Base-by-base conservation (phyloP, 768 basidiomycete genomes). In the Udeniomyces megalosporus region DNA sequence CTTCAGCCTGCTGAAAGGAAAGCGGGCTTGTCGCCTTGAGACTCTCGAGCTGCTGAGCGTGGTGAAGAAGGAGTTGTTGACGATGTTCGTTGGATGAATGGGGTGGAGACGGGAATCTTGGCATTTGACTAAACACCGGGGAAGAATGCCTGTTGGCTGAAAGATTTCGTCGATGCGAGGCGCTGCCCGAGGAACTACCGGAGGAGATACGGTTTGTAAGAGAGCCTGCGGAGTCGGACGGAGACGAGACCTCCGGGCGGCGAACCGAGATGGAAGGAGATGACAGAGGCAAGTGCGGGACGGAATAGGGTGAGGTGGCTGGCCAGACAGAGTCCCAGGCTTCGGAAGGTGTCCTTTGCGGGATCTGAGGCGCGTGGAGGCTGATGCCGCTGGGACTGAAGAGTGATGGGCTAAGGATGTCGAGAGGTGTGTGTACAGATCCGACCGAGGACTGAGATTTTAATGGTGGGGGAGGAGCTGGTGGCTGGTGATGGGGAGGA, bases 301-400 rank as follows among this genome's bases (percentile, higher is more conserved):
- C 57, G 7, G 62, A 55, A 44, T 58, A 56, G n/a, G 62, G 62
- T 11, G 62, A 58, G 6, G 57, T 58, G 14, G 62, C 62, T 10
- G 62, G 62, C 62, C 62, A 63, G 56, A 63, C 62, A 26, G 62
- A 63, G 49, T 63, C 62, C 62, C 62, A 63, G 11, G 62, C 62
- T 15, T 63, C 62, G 5, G 57, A 52, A 32, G 56, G 58, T 22
- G 62, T 45, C 17, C 62, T 32, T 3, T n/a, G n/a, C 20, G 22
- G 34, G 34, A 34, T 17, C 3, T 46, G 50, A 5, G 56, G 44
- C 5, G 62, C 47, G 8, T 55, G 28, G 24, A 20, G 26, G 44
- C 34, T 17, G 38, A 57, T 26, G 24, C 48, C 38, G 56, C 29
- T 44, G 38, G 48, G 34, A 45, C 35, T 20, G 42, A 63, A 52